Evolutionary conservation across 176 grass and related monocot genomes (phyloP), one percentile per base, ranked within the genome.

Genomic region (Raddia distichophylla): DNA sequence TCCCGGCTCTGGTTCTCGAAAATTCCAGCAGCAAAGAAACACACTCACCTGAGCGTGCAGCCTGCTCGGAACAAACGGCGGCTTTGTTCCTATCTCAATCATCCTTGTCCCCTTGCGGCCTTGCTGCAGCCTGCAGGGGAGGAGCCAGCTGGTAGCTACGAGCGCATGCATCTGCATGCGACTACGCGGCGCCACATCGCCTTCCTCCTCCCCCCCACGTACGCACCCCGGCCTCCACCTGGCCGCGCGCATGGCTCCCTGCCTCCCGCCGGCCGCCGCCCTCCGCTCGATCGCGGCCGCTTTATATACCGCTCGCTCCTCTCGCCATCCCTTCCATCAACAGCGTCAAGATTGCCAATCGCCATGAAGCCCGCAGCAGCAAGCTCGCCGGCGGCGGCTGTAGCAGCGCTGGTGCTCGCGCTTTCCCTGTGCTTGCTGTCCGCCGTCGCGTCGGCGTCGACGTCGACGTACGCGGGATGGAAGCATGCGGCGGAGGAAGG

Each of bases 191-290:
- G 33, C 50, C 81, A 81, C 79, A 15, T 71, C 79, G 17, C 67
- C 79, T 82, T 17, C 80, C 40, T 35, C 65, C 40, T n/a, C 69
- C 33, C 19, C 71, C 16, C 87, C 87, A 89, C 87, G 87, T 89
- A 64, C 82, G 13, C 37, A 33, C 8, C 63, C 9, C 34, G 75
- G 4, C 6, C 77, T 82, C 78, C 91, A 91, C 87, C 83, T 91
- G 91, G 82, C 91, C 22, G 57, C 88, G 79, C 69, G 77, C 88
- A 85, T 90, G 91, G 68, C 55, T 37, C 58, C 67, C 37, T 66
- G 67, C 52, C 10, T 22, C 67, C 53, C 33, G 32, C 69, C 55
- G 48, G 67, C 62, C 40, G 8, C 22, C 55, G 66, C 18, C n/a
- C n/a, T n/a, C n/a, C n/a, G n/a, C n/a, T n/a, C n/a, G n/a, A n/a